Conservation (phyloP, 1,284 basidiomycete species). For the Ustilago hordei region DNA sequence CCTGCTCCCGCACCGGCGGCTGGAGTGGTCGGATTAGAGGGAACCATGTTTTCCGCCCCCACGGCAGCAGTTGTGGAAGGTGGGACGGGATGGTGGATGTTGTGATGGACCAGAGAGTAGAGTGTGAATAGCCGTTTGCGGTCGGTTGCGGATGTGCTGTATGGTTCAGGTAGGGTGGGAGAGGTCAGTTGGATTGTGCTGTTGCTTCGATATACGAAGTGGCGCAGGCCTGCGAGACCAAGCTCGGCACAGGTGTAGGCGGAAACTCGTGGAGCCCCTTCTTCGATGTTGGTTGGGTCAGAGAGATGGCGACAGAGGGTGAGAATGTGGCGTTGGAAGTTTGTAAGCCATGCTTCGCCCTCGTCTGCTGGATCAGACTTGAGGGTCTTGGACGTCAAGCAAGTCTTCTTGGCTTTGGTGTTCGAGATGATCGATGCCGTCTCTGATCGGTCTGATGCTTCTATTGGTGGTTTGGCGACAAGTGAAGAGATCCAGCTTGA, state of each 20-base stretch:
- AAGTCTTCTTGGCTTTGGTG: constrained; percentile 4
- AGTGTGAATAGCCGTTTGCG: constrained; percentile 73
- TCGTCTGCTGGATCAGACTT: neutral
- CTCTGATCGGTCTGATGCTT: neutral
- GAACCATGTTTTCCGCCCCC: constrained; percentile 6
- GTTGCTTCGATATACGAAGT: constrained; percentile 94
- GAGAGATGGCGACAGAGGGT: constrained; percentile 31
- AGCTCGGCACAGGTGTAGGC: constrained; percentile 73
- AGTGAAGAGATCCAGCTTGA: constrained; percentile 74
- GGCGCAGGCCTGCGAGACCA: constrained; percentile 85
- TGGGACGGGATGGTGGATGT: constrained; percentile 50
- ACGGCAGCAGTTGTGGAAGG: neutral
- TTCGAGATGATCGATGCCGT: constrained; percentile 9
- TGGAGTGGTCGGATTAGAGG: constrained; percentile 10
- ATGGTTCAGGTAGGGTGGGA: constrained; percentile 85
- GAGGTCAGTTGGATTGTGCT: constrained; percentile 86
- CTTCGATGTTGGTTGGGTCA: constrained; percentile 35
- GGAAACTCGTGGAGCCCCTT: constrained; percentile 26
- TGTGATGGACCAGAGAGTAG: constrained; percentile 40
- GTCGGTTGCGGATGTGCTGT: constrained; percentile 75
- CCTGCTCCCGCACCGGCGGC: neutral
- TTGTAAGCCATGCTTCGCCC: constrained; percentile 20
- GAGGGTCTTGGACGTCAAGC: constrained; percentile 11
- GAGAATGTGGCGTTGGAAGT: constrained; percentile 34
- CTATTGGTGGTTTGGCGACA: constrained; percentile 13